Evolutionary conservation across 1,139 yeast genomes (phyloP), one percentile per base, ranked within the genome.

Genomic region (Pichia norvegensis): DNA sequence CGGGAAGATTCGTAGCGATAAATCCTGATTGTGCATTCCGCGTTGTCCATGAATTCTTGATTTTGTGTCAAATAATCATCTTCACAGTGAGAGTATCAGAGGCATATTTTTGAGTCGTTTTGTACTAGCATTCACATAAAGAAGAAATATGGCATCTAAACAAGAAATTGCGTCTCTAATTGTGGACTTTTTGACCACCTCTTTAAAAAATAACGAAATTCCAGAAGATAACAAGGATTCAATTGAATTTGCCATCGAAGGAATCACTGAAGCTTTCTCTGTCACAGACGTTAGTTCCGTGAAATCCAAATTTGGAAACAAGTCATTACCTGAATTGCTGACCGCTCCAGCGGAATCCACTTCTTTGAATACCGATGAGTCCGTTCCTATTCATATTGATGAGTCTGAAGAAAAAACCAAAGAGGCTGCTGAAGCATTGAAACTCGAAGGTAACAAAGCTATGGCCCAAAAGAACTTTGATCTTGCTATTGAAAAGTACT

Each of bases 211-310:
- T 53, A 85, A 86, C 46, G 74, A 77, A 42, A 76, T 90, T 44
- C 69, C 82, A 36, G 85, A 81, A 54, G 97, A 90, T 56, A 86
- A 81, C 60, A 75, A 75, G 49, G 98, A 92, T 56, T 86, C 97
- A n/a, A 74, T 92, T 60, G 97, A 90, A 55, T 95, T 92, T 44
- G 97, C 97, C 54, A 77, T 88, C 58, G 96, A 86, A 61, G 87
- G 97, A 69, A 78, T 92, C 49, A 78, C 87, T 29, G 97, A 90
- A 59, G 90, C 95, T 7, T 92, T 84, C 64, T 82, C 74, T 47
- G 81, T 92, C 31, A 77, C 70, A 19, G 68, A 68, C 20, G 70
- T 70, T 38, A 61, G 66, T 14, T 57, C 66, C 33, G 56, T 70
- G 14, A 55, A 63, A 23, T 42, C 65, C 5, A 68, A 65, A 48